Conservation (phyloP, 139 green algal genomes). For the Diplosphaera chodatii region DNA sequence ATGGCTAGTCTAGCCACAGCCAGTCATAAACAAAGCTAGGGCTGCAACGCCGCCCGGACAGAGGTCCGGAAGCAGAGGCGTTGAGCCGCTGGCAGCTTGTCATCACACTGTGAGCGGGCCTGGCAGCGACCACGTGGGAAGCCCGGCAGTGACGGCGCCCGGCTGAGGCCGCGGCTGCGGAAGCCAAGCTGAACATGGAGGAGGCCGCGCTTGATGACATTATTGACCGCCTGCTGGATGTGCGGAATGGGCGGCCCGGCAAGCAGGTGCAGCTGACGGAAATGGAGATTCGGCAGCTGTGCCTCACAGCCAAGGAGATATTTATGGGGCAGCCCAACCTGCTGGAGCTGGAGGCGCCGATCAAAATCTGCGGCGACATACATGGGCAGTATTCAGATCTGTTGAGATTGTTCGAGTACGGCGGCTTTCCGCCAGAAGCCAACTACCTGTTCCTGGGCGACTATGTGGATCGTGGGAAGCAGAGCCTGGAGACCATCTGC, state of each 20-base stretch:
- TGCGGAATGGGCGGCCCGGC: conserved; percentile 77
- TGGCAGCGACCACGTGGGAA: not conserved
- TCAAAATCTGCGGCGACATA: conserved; percentile 99
- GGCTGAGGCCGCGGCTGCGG: not conserved
- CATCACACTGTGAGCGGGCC: no score
- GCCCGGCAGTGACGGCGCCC: not conserved
- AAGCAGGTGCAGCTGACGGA: conserved; percentile 93
- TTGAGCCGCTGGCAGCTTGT: no score
- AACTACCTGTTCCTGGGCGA: conserved; percentile 99
- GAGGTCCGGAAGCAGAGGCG: no score
- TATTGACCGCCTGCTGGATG: conserved; percentile 89
- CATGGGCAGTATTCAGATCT: conserved; percentile 98
- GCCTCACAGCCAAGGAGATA: conserved; percentile 87
- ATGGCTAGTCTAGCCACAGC: no score
- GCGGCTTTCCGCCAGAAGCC: conserved; percentile 95
- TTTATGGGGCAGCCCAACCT: conserved; percentile 97
- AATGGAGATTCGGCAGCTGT: conserved; percentile 83
- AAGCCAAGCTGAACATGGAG: conserved; percentile 18
- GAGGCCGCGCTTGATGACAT: conserved; percentile 84
- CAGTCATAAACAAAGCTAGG: no score
- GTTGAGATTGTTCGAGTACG: conserved; percentile 97
- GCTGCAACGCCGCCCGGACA: no score
- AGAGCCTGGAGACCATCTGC: conserved; percentile 98
- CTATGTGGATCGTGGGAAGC: conserved; percentile 99
- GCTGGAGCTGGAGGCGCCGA: conserved; percentile 96